phyloP scores from a whole-genome alignment of 176 grass and related monocot genomes.

The Phragmites australis region DNA sequence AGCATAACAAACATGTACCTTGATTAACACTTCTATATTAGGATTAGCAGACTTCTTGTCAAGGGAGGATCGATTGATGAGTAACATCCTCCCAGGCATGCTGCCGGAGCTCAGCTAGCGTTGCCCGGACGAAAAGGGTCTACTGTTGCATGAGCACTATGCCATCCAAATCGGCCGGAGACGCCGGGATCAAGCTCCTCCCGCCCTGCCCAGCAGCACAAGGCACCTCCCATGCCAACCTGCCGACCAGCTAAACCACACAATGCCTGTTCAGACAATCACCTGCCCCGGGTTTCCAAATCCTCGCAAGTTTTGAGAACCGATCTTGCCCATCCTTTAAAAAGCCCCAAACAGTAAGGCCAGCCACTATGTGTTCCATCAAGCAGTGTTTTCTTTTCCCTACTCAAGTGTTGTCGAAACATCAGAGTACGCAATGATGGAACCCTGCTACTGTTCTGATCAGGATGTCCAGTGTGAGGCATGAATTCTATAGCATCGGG shows the following conservation, averaged over 20 bases:
- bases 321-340: neutral
- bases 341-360: neutral
- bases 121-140: neutral
- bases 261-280: neutral
- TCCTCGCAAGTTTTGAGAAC: neutral
- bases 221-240: neutral
- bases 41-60: too few relatives aligned
- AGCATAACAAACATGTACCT: too few relatives aligned
- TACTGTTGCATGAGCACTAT: neutral
- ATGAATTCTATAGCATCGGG: too few relatives aligned
- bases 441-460: too few relatives aligned
- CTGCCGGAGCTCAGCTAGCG: neutral
- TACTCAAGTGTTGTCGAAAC: neutral
- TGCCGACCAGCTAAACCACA: neutral
- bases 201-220: neutral
- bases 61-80: too few relatives aligned
- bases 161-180: slow-evolving; percentile 18
- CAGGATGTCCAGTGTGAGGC: too few relatives aligned
- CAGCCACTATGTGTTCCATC: too few relatives aligned
- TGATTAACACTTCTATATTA: too few relatives aligned
- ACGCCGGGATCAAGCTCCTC: slow-evolving; percentile 7
- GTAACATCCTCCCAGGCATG: too few relatives aligned
- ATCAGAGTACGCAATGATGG: too few relatives aligned
- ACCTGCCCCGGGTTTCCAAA: neutral
- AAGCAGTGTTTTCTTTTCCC: too few relatives aligned